Percentiles rank a stretch among this genome's conserved stretches.
Conservation (phyloP, 1,284 basidiomycete genomes). For the Microbotryum intermedium region DNA sequence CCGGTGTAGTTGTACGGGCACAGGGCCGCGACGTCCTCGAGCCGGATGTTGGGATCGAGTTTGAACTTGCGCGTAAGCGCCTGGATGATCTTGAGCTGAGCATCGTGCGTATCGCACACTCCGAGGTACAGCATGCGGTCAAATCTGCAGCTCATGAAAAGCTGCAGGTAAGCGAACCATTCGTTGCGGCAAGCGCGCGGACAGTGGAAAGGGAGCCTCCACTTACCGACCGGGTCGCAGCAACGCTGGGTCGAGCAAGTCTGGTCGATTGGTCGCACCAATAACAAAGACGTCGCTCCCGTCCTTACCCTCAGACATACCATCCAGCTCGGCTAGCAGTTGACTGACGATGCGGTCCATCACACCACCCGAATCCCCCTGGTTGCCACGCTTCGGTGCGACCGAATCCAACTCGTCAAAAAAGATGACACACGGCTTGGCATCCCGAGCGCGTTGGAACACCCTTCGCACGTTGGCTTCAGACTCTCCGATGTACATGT, state of each 20-base stretch:
- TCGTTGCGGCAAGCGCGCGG: neutral
- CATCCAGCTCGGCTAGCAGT: slow-evolving; percentile 43
- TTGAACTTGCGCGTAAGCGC: slow-evolving; percentile 90
- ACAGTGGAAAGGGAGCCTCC: neutral
- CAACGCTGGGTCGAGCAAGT: slow-evolving; percentile 43
- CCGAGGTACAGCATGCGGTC: slow-evolving; percentile 95
- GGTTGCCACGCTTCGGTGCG: slow-evolving; percentile 44
- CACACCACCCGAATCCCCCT: slow-evolving; percentile 45
- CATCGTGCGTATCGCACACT: slow-evolving; percentile 77
- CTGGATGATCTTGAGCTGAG: slow-evolving; percentile 77
- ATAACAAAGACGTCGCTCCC: slow-evolving; percentile 44
- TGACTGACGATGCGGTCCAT: slow-evolving; percentile 46
- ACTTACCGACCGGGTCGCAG: slow-evolving; percentile 41
- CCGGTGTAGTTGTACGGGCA: slow-evolving; percentile 94
- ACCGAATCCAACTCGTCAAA: slow-evolving; percentile 46
- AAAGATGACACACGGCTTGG: slow-evolving; percentile 45
- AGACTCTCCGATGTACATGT: slow-evolving; percentile 46
- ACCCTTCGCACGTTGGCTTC: slow-evolving; percentile 44
- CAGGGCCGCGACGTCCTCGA: slow-evolving; percentile 57
- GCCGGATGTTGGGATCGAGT: slow-evolving; percentile 60
- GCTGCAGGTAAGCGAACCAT: neutral
- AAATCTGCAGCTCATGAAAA: slow-evolving; percentile 53
- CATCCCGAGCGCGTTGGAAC: slow-evolving; percentile 43
- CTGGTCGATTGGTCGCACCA: slow-evolving; percentile 44
- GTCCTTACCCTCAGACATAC: slow-evolving; percentile 40